phyloP scores from a whole-genome alignment of 208 protist genomes.

The Borovskyia barvae region DNA sequence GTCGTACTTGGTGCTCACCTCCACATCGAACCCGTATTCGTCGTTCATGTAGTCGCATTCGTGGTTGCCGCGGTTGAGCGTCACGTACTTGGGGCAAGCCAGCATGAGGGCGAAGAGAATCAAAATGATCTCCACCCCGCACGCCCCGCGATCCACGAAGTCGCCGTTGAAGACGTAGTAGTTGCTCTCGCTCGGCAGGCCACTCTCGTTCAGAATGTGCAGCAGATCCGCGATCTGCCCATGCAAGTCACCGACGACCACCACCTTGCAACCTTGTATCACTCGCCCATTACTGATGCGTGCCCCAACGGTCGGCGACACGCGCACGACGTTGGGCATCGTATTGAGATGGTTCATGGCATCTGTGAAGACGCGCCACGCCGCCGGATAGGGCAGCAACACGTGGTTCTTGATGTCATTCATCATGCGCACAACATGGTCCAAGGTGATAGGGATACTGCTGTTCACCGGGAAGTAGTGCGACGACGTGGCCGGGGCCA shows the following conservation, averaged over 20 bases:
- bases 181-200: constrained; percentile 76
- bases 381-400: constrained; percentile 75
- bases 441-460: constrained; percentile 60
- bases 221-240: constrained; percentile 86
- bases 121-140: constrained; percentile 95
- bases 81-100: constrained; percentile 90
- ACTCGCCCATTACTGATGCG: constrained; percentile 69
- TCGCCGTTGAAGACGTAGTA: constrained; percentile 95
- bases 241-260: constrained; percentile 89
- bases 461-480: constrained; percentile 76
- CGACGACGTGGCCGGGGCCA: constrained; percentile 63
- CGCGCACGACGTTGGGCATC: constrained; percentile 78
- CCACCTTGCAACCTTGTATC: constrained; percentile 77
- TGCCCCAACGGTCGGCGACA: constrained; percentile 68
- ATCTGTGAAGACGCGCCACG: constrained; percentile 83
- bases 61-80: constrained; percentile 96
- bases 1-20: constrained; percentile 98
- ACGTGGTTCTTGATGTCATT: constrained; percentile 68
- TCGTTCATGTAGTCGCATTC: constrained; percentile 94
- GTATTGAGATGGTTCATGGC: constrained; percentile 84
- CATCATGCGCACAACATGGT: constrained; percentile 71
- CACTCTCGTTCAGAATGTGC: constrained; percentile 78
- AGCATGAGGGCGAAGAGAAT: constrained; percentile 96
- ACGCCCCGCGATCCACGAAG: constrained; percentile 97
- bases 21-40: constrained; percentile 99